phyloP scores from a whole-genome alignment of 176 grass and related monocot genomes.

The Oryza brachyantha region DNA sequence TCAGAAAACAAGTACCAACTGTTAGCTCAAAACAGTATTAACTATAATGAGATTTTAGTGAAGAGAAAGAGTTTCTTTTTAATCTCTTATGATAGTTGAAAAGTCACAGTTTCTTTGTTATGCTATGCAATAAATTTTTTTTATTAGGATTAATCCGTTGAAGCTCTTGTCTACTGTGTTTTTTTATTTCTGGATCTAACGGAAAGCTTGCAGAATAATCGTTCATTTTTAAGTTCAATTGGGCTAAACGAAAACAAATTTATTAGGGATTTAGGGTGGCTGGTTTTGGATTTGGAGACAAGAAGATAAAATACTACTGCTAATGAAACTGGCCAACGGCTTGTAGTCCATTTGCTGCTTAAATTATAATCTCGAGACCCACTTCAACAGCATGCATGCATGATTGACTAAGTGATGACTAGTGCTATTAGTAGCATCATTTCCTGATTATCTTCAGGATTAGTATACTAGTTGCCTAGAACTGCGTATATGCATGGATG shows the following conservation, averaged over 20 bases:
- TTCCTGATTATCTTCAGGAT: not conserved
- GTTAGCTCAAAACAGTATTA: not conserved
- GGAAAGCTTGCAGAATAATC: not conserved
- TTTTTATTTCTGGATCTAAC: not conserved
- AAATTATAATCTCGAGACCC: slow-evolving; percentile 24
- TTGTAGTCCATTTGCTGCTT: not conserved
- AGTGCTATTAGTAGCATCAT: not conserved
- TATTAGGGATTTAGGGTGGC: not conserved
- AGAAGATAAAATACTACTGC: not conserved
- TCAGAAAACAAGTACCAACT: not conserved
- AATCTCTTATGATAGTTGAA: not conserved
- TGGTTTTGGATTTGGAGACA: slow-evolving; percentile 17
- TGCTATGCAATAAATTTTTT: not conserved
- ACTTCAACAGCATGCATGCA: not conserved
- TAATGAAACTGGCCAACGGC: slow-evolving; percentile 5
- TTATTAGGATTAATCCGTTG: not conserved
- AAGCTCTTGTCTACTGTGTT: not conserved
- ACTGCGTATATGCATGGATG: not conserved
- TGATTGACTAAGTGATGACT: not conserved
- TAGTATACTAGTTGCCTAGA: not conserved
- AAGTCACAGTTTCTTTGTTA: not conserved
- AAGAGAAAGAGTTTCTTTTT: not conserved
- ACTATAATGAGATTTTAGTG: not conserved
- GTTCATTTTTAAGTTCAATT: not conserved
- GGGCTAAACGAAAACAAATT: not conserved